Evolutionary conservation across 208 protist genomes (phyloP).

Genomic region (Trichomonas gallinae): DNA sequence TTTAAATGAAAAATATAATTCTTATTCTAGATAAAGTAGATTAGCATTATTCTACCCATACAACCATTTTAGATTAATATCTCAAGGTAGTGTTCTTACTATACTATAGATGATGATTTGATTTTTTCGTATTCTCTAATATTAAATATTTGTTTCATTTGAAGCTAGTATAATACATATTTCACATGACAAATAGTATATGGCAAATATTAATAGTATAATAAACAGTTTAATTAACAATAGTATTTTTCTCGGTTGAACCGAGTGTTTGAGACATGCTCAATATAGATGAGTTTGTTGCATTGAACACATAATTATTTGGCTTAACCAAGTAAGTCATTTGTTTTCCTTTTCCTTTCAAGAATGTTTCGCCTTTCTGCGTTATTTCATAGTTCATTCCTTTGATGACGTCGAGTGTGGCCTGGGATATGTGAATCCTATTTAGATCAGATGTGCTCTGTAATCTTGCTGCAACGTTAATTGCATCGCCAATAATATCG

Average conservation of each 20-base stretch:
- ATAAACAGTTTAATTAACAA: neutral
- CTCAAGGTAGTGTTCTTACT: too few species aligned
- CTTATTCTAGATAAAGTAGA: too few species aligned
- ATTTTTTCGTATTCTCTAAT: too few species aligned
- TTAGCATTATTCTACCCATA: too few species aligned
- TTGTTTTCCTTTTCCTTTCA: conserved; percentile 10
- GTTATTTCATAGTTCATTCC: neutral
- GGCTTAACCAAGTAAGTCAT: neutral
- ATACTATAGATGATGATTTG: too few species aligned
- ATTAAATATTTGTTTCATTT: neutral
- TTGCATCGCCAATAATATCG: neutral
- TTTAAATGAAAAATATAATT: too few species aligned
- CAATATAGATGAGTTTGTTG: neutral
- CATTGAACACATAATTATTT: neutral
- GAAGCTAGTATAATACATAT: neutral
- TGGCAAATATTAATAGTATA: neutral
- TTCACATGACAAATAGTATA: neutral
- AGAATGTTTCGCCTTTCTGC: neutral
- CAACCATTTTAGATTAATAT: too few species aligned
- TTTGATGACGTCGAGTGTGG: neutral
- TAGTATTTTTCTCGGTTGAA: neutral
- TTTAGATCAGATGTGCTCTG: neutral
- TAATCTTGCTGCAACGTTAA: neutral
- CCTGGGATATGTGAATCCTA: neutral
- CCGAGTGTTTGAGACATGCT: neutral